Percentiles rank a stretch among this genome's conserved stretches.
Evolutionary conservation across 192 early-diverging fungal species (phyloP).

Genomic region (Coemansia sp.): DNA sequence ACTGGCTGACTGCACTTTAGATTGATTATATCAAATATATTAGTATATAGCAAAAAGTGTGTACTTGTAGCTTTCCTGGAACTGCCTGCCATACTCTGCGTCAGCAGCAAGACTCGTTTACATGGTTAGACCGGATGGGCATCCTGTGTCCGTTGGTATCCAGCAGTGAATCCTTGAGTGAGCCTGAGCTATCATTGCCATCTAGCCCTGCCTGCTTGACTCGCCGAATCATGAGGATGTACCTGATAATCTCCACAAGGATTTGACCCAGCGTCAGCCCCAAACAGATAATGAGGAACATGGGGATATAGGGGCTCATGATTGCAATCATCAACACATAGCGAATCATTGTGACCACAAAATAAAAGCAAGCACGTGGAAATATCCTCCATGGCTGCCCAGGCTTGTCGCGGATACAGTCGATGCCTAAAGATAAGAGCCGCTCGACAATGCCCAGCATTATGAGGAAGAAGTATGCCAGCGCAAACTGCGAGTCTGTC

Average conservation of each 20-base stretch:
- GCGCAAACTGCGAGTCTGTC: conserved; percentile 33
- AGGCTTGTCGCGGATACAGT: conserved; percentile 50
- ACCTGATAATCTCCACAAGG: conserved; percentile 37
- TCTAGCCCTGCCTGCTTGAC: conserved; percentile 9
- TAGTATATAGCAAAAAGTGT: conserved; percentile 3
- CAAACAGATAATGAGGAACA: conserved; percentile 37
- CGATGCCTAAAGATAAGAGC: conserved; percentile 38
- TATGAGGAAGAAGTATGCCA: conserved; percentile 49
- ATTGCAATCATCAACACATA: conserved; percentile 54
- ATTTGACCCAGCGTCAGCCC: conserved; percentile 51
- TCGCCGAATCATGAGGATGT: conserved; percentile 29
- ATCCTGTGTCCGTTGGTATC: neutral
- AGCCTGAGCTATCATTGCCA: conserved; percentile 4
- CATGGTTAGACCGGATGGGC: conserved; percentile 24
- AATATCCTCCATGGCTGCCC: conserved; percentile 54
- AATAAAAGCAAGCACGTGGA: conserved; percentile 51
- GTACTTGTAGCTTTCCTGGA: neutral
- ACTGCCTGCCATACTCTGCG: neutral
- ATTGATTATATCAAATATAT: neutral
- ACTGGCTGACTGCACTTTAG: neutral
- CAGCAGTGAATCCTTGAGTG: conserved; percentile 19
- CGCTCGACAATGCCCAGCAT: conserved; percentile 48
- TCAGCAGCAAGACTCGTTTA: conserved; percentile 47
- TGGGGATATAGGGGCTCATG: conserved; percentile 38
- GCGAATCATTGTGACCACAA: conserved; percentile 44